Evolutionary conservation across 148 eudicot species (phyloP).

Genomic region (Cornus controversa): DNA sequence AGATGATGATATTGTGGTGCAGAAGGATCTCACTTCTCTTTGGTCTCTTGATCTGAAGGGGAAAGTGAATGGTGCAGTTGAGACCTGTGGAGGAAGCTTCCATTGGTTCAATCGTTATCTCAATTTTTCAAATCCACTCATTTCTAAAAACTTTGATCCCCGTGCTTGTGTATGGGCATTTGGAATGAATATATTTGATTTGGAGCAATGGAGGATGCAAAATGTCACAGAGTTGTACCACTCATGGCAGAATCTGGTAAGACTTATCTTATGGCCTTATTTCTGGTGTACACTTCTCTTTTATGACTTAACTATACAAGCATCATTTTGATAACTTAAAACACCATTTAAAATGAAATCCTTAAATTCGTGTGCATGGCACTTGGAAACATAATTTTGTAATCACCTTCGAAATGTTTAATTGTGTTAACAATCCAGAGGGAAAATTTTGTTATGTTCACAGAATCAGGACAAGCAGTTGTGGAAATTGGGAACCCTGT

Average conservation of each 20-base stretch:
- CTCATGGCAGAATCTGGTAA: slow-evolving; percentile 86
- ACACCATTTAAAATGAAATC: neutral
- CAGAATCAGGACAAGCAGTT: slow-evolving; percentile 80
- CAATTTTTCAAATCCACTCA: slow-evolving; percentile 79
- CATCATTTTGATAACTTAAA: too few relatives aligned
- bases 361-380: neutral
- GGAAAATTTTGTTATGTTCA: slow-evolving; percentile 5
- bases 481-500: slow-evolving; percentile 90
- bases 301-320: neutral
- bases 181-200: slow-evolving; percentile 87
- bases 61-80: slow-evolving; percentile 84
- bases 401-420: neutral
- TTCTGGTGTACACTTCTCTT: neutral
- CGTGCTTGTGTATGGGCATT: slow-evolving; percentile 94
- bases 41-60: slow-evolving; percentile 83
- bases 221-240: slow-evolving; percentile 84
- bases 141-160: slow-evolving; percentile 73
- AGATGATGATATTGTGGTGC: slow-evolving; percentile 85
- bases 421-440: neutral
- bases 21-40: slow-evolving; percentile 73
- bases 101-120: slow-evolving; percentile 86
- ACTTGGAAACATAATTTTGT: too few relatives aligned
- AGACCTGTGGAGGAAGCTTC: slow-evolving; percentile 82
- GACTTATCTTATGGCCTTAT: neutral
- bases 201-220: slow-evolving; percentile 84